A percentile compares a stretch with the other conserved stretches of the same genome.
These are phyloP conservation scores for Corynascus novoguineensis DNA, from an alignment of 495 filamentous ascomycete genomes.

Conservation along the genomic window DNA sequence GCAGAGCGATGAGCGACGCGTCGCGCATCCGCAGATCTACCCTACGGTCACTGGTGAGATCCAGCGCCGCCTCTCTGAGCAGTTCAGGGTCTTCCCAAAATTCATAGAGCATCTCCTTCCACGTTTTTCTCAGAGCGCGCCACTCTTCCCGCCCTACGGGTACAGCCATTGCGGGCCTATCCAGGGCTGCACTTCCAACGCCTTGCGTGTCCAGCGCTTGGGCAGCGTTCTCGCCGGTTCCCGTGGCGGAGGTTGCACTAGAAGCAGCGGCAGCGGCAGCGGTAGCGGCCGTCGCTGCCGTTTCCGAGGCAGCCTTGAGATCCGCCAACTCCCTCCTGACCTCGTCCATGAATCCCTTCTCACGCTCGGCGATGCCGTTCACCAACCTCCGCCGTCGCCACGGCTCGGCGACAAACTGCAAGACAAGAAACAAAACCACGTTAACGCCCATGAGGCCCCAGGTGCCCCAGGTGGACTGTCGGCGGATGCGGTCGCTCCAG, in stretches of 20 bases:
- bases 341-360: constrained; percentile 62
- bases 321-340: constrained; percentile 46
- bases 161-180: background rate
- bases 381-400: constrained; percentile 80
- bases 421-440: constrained; percentile 77
- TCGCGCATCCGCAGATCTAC: constrained; percentile 68
- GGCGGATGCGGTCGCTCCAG: constrained; percentile 93
- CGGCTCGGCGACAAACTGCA: constrained; percentile 91
- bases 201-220: no score
- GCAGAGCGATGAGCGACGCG: constrained; percentile 61
- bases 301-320: constrained; percentile 24
- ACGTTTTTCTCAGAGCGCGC: constrained; percentile 31
- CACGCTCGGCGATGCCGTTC: constrained; percentile 63
- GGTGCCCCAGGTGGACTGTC: constrained; percentile 96
- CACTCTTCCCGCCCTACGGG: constrained; percentile 1
- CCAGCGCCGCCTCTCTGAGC: constrained; percentile 32
- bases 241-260: background rate
- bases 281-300: constrained; percentile 19
- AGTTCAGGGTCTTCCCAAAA: constrained; percentile 35
- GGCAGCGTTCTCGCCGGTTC: background rate
- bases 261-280: background rate
- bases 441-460: constrained; percentile 98
- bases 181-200: background rate
- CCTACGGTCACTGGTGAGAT: constrained; percentile 65
- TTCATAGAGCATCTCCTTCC: constrained; percentile 43